These are phyloP conservation scores for Naganishia liquefaciens DNA, from an alignment of 1,284 basidiomycete genomes.

Conservation along the genomic window DNA sequence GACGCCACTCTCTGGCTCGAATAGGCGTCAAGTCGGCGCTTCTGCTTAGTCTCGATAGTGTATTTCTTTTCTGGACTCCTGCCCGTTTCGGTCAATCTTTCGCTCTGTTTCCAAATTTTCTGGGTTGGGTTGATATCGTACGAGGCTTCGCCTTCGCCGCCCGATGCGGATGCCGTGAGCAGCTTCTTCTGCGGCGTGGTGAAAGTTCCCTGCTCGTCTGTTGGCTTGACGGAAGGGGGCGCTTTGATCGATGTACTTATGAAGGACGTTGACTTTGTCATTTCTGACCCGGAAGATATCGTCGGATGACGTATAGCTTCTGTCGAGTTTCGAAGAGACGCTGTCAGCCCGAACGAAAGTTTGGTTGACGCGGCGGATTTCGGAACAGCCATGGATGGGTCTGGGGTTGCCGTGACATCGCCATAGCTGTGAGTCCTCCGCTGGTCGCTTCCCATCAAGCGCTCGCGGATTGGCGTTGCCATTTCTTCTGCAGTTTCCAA, in stretches of 20 bases:
- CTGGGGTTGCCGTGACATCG: too few species aligned
- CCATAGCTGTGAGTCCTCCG: too few species aligned
- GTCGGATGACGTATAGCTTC: constrained; percentile 1
- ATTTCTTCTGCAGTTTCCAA: constrained; percentile 16
- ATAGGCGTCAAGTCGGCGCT: not conserved
- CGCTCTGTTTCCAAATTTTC: too few species aligned
- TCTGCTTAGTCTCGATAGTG: not conserved
- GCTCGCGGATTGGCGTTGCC: constrained; percentile 4
- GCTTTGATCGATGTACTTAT: not conserved
- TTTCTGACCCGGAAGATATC: not conserved
- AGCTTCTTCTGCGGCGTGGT: not conserved
- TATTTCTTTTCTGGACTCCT: too few species aligned
- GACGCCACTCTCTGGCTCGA: not conserved
- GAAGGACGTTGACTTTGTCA: not conserved
- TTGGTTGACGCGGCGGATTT: not conserved
- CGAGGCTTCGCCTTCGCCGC: too few species aligned
- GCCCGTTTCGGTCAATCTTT: too few species aligned
- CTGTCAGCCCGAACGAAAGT: not conserved
- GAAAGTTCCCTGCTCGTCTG: not conserved
- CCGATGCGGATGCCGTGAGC: too few species aligned
- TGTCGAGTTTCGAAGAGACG: not conserved
- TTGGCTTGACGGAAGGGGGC: not conserved
- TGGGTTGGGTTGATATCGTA: too few species aligned
- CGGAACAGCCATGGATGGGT: too few species aligned
- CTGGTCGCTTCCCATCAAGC: not conserved